phyloP scores from a whole-genome alignment of 805 yeast species.

The Torulaspora gathmanii region DNA sequence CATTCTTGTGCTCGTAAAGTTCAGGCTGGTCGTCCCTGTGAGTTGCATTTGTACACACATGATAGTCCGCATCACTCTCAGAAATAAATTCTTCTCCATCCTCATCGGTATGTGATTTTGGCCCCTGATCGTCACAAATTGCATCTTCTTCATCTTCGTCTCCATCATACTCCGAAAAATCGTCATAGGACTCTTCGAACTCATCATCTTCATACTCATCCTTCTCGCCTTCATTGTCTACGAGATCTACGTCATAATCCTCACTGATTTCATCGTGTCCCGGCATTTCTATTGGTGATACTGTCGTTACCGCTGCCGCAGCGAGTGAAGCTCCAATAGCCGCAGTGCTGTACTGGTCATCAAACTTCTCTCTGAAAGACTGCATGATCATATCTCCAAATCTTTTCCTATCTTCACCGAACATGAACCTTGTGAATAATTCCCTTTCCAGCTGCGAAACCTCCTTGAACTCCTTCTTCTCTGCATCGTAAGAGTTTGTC shows the following conservation, averaged over 20 bases:
- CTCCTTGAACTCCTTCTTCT: conserved; percentile 26
- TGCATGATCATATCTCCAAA: conserved; percentile 30
- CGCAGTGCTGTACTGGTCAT: conserved; percentile 22
- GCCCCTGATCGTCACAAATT: conserved; percentile 25
- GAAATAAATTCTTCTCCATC: conserved; percentile 18
- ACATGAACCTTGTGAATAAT: conserved; percentile 31
- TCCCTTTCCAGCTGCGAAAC: conserved; percentile 31
- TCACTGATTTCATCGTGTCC: conserved; percentile 26
- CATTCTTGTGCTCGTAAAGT: conserved; percentile 12
- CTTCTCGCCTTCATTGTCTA: conserved; percentile 25
- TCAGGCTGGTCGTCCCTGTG: conserved; percentile 14
- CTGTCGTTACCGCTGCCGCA: conserved; percentile 30
- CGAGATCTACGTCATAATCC: conserved; percentile 30
- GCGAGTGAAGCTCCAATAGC: conserved; percentile 26
- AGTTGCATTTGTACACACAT: conserved; percentile 12
- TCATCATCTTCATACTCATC: conserved; percentile 22
- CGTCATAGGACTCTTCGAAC: conserved; percentile 22
- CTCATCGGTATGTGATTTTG: conserved; percentile 20
- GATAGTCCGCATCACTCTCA: conserved; percentile 10
- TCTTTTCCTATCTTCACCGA: conserved; percentile 28
- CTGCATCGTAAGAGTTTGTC: conserved; percentile 30
- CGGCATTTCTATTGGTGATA: conserved; percentile 15
- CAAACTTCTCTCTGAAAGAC: conserved; percentile 28
- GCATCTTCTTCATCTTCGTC: conserved; percentile 32
- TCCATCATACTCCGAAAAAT: conserved; percentile 31